These are phyloP conservation scores for Pseudomonodictys pantanalensis DNA, from an alignment of 495 filamentous ascomycete genomes.

Conservation along the genomic window DNA sequence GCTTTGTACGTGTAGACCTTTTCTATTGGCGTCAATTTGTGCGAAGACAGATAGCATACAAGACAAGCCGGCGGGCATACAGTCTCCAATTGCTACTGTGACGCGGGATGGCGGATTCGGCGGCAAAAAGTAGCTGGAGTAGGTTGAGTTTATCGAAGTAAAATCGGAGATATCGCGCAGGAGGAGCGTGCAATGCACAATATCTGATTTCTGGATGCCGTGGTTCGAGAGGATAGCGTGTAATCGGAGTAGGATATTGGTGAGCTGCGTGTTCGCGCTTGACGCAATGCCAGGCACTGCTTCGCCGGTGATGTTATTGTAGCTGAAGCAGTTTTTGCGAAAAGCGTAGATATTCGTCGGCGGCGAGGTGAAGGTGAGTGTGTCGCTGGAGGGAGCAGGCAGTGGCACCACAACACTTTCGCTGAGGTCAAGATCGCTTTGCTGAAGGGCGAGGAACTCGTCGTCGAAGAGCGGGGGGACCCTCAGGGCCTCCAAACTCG, in stretches of 20 bases:
- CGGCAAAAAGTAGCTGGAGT: conserved; percentile 63
- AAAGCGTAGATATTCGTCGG: background rate
- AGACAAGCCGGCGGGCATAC: conserved; percentile 54
- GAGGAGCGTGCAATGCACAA: conserved; percentile 72
- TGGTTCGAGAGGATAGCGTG: conserved; percentile 2
- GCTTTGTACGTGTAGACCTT: conserved; percentile 84
- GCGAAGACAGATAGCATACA: conserved; percentile 61
- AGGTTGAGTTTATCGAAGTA: conserved; percentile 65
- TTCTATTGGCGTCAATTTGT: conserved; percentile 35
- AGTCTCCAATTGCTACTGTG: conserved; percentile 71
- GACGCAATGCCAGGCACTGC: background rate
- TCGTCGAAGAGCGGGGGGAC: conserved; percentile 49
- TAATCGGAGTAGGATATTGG: conserved; percentile 36
- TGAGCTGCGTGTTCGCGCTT: conserved; percentile 35
- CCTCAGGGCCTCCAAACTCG: conserved; percentile 38
- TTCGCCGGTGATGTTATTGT: conserved; percentile 33
- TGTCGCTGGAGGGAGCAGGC: background rate
- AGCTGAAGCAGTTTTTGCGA: conserved; percentile 5
- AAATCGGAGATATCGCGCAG: conserved; percentile 81
- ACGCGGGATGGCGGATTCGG: conserved; percentile 84
- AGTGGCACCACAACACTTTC: background rate
- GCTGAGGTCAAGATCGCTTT: background rate
- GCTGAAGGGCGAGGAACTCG: conserved; percentile 42
- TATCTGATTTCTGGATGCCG: conserved; percentile 49
- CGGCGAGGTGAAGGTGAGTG: background rate